Evolutionary conservation across 2,329 filamentous ascomycete genomes (phyloP).

Genomic region (Neofusicoccum parvum): DNA sequence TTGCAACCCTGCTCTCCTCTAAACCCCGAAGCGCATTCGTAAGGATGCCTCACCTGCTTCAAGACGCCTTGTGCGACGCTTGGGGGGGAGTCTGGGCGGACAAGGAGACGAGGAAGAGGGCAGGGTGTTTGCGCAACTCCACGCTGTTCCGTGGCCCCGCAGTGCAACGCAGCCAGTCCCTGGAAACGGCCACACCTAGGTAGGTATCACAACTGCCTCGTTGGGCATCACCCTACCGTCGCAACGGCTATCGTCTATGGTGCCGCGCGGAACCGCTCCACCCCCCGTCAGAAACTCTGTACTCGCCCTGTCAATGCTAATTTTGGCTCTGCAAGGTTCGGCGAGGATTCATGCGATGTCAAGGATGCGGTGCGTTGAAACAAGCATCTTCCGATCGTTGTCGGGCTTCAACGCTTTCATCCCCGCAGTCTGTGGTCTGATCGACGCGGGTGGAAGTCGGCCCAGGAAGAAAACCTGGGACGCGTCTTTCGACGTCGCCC

Average conservation of each 20-base stretch:
- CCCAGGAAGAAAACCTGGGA: background rate
- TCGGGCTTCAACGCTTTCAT: background rate
- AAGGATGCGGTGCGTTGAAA: background rate
- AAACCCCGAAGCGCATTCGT: no score
- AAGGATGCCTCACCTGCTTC: no score
- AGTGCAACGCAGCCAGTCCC: no score
- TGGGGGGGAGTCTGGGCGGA: no score
- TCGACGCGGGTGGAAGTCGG: conserved; percentile 2
- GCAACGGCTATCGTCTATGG: background rate
- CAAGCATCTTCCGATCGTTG: background rate
- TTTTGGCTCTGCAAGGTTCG: background rate
- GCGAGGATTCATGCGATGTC: background rate
- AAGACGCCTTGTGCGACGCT: no score
- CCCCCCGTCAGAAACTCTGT: background rate
- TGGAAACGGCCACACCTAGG: no score
- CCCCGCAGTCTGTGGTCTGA: conserved; percentile 3
- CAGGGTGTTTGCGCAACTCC: no score
- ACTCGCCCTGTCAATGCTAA: background rate
- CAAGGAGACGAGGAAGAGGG: no score
- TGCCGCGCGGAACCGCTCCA: conserved; percentile 1
- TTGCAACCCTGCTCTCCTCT: no score
- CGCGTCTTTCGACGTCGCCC: background rate
- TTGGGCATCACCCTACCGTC: background rate
- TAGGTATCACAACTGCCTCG: background rate
- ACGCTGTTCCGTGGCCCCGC: no score